These are phyloP conservation scores for Melampsora larici-populina DNA, from an alignment of 1,284 basidiomycete genomes.

Conservation along the genomic window DNA sequence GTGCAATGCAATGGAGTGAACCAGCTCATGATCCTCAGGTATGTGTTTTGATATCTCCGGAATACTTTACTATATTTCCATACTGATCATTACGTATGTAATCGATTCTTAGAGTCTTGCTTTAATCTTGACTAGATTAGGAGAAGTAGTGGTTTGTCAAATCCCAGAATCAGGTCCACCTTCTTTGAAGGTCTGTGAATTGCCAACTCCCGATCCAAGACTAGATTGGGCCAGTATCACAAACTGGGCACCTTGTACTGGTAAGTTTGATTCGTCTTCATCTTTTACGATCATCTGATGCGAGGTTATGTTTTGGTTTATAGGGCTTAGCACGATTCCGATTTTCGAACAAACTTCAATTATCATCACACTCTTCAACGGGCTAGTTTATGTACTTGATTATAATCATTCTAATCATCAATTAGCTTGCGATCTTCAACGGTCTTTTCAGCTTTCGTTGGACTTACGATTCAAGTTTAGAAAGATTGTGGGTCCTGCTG, in stretches of 20 bases:
- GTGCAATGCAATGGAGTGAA: slow-evolving; percentile 15
- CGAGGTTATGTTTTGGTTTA: too few relatives aligned
- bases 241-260: slow-evolving; percentile 32
- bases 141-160: slow-evolving; percentile 3
- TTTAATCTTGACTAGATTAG: slow-evolving; percentile 20
- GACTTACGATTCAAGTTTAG: slow-evolving; percentile 32
- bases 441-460: slow-evolving; percentile 15
- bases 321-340: not conserved
- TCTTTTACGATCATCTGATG: too few relatives aligned
- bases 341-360: not conserved
- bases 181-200: not conserved
- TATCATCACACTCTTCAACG: too few relatives aligned
- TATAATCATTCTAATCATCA: not conserved
- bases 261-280: not conserved
- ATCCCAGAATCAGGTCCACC: not conserved
- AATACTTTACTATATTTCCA: not conserved
- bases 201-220: slow-evolving; percentile 11
- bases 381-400: not conserved
- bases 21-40: not conserved
- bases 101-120: not conserved
- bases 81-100: not conserved
- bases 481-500: not conserved
- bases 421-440: not conserved
- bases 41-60: too few relatives aligned
- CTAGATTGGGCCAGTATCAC: slow-evolving; percentile 18